Evolutionary conservation across 2,329 filamentous ascomycete species (phyloP).

Genomic region (Didymosphaeria variabile): DNA sequence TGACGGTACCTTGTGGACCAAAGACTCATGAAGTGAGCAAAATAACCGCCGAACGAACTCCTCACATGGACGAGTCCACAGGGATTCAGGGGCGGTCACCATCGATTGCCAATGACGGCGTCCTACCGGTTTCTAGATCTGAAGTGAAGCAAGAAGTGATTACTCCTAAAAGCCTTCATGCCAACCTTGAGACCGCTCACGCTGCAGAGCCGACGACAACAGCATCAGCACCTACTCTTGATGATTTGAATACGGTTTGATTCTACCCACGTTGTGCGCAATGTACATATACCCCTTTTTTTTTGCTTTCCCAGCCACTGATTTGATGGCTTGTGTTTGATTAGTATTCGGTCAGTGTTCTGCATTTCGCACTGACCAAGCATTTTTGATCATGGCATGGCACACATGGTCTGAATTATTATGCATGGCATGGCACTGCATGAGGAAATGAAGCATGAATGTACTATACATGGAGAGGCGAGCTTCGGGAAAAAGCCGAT

Average conservation of each 20-base stretch:
- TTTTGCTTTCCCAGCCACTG: no score
- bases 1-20: background rate
- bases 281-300: constrained; percentile 1
- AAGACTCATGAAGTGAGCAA: background rate
- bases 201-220: background rate
- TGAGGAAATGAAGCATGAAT: constrained; percentile 13
- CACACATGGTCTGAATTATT: constrained; percentile 1
- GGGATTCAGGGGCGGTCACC: background rate
- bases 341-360: background rate
- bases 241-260: background rate
- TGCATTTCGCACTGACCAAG: background rate
- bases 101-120: background rate
- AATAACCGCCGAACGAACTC: background rate
- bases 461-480: background rate
- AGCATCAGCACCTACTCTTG: background rate
- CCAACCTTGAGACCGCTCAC: background rate
- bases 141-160: constrained; percentile 4
- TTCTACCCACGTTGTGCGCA: background rate
- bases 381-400: background rate
- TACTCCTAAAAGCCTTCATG: background rate
- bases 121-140: background rate
- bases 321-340: background rate
- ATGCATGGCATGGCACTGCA: constrained; percentile 7
- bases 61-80: background rate
- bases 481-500: background rate